Conservation (phyloP, 306 rosid genomes). For the Hylodesmum podocarpum region DNA sequence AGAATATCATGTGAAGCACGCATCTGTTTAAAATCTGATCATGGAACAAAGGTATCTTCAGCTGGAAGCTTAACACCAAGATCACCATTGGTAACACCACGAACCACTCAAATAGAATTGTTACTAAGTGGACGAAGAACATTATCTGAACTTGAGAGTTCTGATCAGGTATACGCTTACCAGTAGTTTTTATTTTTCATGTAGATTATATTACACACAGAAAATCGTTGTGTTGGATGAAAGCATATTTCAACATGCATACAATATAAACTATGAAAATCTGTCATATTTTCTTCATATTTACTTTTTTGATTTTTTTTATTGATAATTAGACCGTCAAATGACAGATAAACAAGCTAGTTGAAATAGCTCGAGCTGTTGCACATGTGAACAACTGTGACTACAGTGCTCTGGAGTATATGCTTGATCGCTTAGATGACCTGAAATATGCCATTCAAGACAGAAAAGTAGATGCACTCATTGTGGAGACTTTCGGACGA, state of each 20-base stretch:
- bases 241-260: conserved; percentile 1
- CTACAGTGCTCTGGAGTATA: conserved; percentile 71
- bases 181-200: background rate
- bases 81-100: conserved; percentile 82
- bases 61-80: conserved; percentile 87
- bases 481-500: conserved; percentile 96
- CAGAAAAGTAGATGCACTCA: conserved; percentile 90
- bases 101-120: conserved; percentile 80
- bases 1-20: conserved; percentile 50
- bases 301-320: conserved; percentile 10
- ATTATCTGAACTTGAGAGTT: conserved; percentile 74
- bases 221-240: conserved; percentile 5
- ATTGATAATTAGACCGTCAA: conserved; percentile 32
- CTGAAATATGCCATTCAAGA: conserved; percentile 87
- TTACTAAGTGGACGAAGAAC: conserved; percentile 64
- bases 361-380: conserved; percentile 82
- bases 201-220: background rate
- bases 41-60: conserved; percentile 56
- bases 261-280: background rate
- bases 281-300: background rate
- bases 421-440: conserved; percentile 81
- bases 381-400: conserved; percentile 70
- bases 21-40: conserved; percentile 46
- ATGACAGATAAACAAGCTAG: conserved; percentile 73
- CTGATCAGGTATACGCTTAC: conserved; percentile 64